Evolutionary conservation across 768 basidiomycete genomes (phyloP).

Genomic region (Suillus spraguei): DNA sequence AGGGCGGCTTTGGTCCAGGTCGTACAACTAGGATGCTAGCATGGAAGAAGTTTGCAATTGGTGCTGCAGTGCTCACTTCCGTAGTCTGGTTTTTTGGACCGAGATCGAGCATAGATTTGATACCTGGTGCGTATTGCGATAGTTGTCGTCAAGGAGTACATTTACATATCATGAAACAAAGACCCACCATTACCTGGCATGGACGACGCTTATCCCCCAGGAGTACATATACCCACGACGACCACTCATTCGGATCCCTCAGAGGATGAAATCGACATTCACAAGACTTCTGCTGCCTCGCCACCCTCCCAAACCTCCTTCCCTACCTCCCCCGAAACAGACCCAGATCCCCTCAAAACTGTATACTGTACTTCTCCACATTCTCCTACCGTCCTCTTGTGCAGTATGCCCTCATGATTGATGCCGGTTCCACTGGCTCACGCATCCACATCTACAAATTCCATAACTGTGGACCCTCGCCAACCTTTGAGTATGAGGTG

Average conservation of each 20-base stretch:
- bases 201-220: constrained; percentile 28
- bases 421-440: constrained; percentile 97
- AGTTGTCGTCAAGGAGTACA: constrained; percentile 18
- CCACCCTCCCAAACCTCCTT: constrained; percentile 8
- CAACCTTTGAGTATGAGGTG: constrained; percentile 89
- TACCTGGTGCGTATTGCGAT: constrained; percentile 26
- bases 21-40: constrained; percentile 37
- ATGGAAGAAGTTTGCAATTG: constrained; percentile 74
- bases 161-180: constrained; percentile 21
- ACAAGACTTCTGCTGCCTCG: constrained; percentile 2
- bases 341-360: constrained; percentile 74
- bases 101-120: constrained; percentile 18
- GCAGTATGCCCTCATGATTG: constrained; percentile 96
- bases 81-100: constrained; percentile 74
- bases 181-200: constrained; percentile 21
- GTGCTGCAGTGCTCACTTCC: constrained; percentile 54
- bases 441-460: constrained; percentile 99
- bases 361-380: constrained; percentile 68
- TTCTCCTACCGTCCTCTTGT: constrained; percentile 56
- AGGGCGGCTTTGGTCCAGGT: constrained; percentile 59
- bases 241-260: background rate
- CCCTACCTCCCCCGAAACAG: constrained; percentile 67
- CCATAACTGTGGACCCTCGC: constrained; percentile 80
- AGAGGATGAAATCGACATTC: constrained; percentile 5
- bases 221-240: constrained; percentile 18